Evolutionary conservation across 1,139 yeast genomes (phyloP).

Genomic region (Kluyveromyces sp.): DNA sequence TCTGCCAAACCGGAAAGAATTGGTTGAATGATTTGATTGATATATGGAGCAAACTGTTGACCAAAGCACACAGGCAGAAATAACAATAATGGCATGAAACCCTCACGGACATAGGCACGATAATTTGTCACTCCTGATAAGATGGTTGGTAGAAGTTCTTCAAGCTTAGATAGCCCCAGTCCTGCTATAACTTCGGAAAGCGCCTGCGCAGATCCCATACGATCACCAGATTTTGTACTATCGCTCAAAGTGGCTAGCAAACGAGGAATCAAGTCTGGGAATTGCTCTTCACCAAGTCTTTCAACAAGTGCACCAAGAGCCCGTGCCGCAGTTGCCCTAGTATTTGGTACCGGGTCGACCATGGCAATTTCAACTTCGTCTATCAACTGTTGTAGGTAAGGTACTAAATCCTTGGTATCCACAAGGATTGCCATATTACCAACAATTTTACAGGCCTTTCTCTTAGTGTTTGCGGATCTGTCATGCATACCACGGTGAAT

Average conservation of each 20-base stretch:
- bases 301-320: constrained; percentile 95
- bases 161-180: constrained; percentile 78
- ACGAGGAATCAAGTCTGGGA: constrained; percentile 87
- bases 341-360: constrained; percentile 98
- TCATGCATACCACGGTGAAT: constrained; percentile 93
- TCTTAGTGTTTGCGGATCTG: constrained; percentile 83
- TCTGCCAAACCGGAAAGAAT: constrained; percentile 90
- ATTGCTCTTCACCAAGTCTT: constrained; percentile 89
- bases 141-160: constrained; percentile 77
- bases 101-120: constrained; percentile 74
- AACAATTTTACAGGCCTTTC: constrained; percentile 94
- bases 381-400: constrained; percentile 71
- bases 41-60: constrained; percentile 81
- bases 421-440: constrained; percentile 98
- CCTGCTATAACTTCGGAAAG: constrained; percentile 91
- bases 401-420: constrained; percentile 76
- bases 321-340: constrained; percentile 95
- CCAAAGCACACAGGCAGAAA: constrained; percentile 96
- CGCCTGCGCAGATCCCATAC: constrained; percentile 97
- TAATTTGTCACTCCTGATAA: constrained; percentile 64
- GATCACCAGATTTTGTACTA: constrained; percentile 78
- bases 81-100: constrained; percentile 83
- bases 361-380: constrained; percentile 84
- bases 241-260: constrained; percentile 72
- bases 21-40: constrained; percentile 80